Percentiles rank a stretch among this genome's conserved stretches.
phyloP scores from a whole-genome alignment of 75 land plant species.

The Chamaecyparis obtusa region DNA sequence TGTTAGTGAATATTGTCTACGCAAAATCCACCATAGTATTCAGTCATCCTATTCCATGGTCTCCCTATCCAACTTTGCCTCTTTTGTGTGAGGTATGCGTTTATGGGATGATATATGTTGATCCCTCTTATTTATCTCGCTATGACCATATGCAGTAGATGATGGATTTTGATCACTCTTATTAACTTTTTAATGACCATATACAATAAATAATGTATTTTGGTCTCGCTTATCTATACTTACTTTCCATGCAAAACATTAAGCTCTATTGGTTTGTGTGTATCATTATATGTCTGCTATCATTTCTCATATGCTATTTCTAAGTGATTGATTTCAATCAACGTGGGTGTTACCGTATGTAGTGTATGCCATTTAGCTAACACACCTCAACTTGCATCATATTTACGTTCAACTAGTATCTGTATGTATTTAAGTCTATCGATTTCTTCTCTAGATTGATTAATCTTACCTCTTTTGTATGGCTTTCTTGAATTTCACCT shows the following conservation, averaged over 20 bases:
- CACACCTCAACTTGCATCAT: not conserved
- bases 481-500: not conserved
- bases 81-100: not conserved
- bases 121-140: not conserved
- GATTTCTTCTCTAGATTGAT: not conserved
- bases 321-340: not conserved
- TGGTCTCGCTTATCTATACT: not conserved
- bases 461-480: constrained; percentile 3
- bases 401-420: not conserved
- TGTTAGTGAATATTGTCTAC: too few species aligned
- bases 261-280: not conserved
- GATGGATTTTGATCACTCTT: not conserved
- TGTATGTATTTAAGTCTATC: not conserved
- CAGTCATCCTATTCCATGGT: too few species aligned
- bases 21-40: too few species aligned
- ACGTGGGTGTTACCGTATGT: not conserved
- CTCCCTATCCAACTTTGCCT: too few species aligned
- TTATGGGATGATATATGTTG: not conserved
- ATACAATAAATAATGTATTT: not conserved
- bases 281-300: not conserved
- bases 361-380: not conserved
- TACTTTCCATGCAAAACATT: not conserved
- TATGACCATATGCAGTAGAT: not conserved
- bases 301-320: not conserved
- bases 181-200: not conserved